Evolutionary conservation across 208 protist species (phyloP).

Genomic region (Leishmania braziliensis): DNA sequence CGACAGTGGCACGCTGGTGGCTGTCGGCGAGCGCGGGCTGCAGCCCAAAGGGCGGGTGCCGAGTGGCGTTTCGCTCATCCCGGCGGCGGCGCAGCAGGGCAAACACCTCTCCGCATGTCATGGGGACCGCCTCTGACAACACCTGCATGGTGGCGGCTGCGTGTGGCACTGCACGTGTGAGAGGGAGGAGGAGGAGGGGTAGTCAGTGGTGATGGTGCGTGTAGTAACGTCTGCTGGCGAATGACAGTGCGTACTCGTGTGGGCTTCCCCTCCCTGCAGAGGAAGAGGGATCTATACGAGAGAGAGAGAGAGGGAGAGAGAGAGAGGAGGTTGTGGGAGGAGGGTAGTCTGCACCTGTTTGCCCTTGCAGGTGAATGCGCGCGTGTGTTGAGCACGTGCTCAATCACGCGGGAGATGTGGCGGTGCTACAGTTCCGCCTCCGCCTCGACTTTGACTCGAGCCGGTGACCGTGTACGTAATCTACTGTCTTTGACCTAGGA

Average conservation of each 20-base stretch:
- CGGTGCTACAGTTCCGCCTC: not conserved
- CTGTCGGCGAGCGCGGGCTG: constrained; percentile 41
- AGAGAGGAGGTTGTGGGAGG: not conserved
- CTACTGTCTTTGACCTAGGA: not conserved
- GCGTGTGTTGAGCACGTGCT: not conserved
- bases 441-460: not conserved
- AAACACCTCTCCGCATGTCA: constrained; percentile 86
- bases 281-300: constrained; percentile 4
- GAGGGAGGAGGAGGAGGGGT: not conserved
- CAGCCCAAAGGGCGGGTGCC: constrained; percentile 66
- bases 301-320: not conserved
- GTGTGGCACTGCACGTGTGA: not conserved
- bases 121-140: constrained; percentile 63
- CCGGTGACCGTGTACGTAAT: not conserved
- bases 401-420: not conserved
- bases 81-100: constrained; percentile 74
- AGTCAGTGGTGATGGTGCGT: not conserved
- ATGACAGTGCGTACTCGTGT: not conserved
- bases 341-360: not conserved
- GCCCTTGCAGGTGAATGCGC: not conserved
- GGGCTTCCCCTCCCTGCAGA: not conserved
- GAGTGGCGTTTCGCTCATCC: constrained; percentile 72
- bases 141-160: constrained; percentile 46
- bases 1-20: constrained; percentile 18
- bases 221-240: not conserved